Conservation (phyloP, 2,329 filamentous ascomycete genomes). For the Ophiobolus disseminans region DNA sequence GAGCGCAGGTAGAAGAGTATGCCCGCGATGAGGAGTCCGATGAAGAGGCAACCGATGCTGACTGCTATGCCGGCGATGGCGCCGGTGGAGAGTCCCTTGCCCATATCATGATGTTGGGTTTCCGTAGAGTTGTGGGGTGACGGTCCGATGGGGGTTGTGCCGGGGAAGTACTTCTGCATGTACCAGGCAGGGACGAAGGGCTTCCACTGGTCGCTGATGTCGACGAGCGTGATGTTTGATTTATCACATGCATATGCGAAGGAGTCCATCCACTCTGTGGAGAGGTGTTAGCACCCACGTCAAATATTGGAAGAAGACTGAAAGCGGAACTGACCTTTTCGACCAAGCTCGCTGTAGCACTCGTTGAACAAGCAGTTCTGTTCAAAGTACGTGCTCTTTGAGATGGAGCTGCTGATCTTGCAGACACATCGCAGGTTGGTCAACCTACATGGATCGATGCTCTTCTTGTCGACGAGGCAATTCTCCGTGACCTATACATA, state of each 20-base stretch:
- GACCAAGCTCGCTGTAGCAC: slow-evolving; percentile 15
- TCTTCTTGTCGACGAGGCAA: slow-evolving; percentile 11
- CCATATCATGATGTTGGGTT: neutral
- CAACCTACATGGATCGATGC: slow-evolving; percentile 7
- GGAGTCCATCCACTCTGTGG: slow-evolving; percentile 16
- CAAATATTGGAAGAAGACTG: neutral
- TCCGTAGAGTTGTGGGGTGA: neutral
- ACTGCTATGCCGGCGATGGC: slow-evolving; percentile 2
- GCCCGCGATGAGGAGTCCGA: slow-evolving; percentile 1
- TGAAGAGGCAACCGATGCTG: neutral
- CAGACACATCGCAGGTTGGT: slow-evolving; percentile 25
- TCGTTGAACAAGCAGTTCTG: slow-evolving; percentile 19
- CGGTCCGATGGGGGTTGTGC: neutral
- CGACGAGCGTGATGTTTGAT: slow-evolving; percentile 1
- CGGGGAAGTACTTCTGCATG: neutral
- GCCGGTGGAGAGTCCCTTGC: neutral
- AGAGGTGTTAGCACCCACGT: neutral
- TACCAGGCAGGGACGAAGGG: slow-evolving; percentile 14
- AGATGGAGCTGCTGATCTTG: slow-evolving; percentile 17
- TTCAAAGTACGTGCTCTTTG: slow-evolving; percentile 17
- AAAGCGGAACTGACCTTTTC: slow-evolving; percentile 8
- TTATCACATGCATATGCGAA: slow-evolving; percentile 16
- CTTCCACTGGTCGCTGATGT: slow-evolving; percentile 20
- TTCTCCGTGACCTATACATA: slow-evolving; percentile 11
- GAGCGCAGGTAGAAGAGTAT: slow-evolving; percentile 11